Evolutionary conservation across 176 grass and related monocot species (phyloP).

Genomic region (Musa itinerans): DNA sequence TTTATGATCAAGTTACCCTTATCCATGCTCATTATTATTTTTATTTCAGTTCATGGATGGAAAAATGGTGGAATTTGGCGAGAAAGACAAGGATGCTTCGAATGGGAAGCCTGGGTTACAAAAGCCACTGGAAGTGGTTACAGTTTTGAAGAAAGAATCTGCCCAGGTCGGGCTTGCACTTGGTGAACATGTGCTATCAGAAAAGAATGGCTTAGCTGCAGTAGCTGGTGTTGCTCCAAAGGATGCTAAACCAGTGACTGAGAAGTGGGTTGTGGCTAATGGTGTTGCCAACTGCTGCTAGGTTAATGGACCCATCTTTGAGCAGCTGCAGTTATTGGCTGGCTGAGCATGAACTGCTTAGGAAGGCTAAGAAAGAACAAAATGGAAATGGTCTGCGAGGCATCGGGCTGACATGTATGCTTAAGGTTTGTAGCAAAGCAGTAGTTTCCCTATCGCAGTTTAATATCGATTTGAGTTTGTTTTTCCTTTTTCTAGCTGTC

Average conservation of each 20-base stretch:
- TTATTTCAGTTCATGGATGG: conserved; percentile 2
- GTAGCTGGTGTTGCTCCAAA: conserved; percentile 18
- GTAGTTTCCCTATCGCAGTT: background rate
- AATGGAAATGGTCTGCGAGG: background rate
- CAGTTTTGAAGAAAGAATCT: conserved; percentile 28
- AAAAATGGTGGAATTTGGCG: background rate
- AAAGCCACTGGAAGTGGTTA: conserved; percentile 15
- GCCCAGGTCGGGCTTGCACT: conserved; percentile 22
- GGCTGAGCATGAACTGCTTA: background rate
- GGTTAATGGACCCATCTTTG: background rate
- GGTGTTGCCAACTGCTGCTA: conserved; percentile 9
- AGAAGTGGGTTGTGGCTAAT: conserved; percentile 33
- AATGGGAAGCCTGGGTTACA: conserved; percentile 6
- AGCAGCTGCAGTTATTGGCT: background rate
- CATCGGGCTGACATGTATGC: background rate
- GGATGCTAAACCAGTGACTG: conserved; percentile 31
- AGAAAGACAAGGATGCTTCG: background rate
- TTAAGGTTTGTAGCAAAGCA: background rate
- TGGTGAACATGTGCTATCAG: conserved; percentile 26
- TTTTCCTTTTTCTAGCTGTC: background rate
- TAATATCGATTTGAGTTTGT: background rate
- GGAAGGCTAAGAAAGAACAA: background rate
- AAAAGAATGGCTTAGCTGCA: conserved; percentile 29
- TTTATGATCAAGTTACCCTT: background rate
- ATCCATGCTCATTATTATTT: background rate